Evolutionary conservation across 2,329 filamentous ascomycete species (phyloP).

Genomic region (Ophiostoma pallidulum): DNA sequence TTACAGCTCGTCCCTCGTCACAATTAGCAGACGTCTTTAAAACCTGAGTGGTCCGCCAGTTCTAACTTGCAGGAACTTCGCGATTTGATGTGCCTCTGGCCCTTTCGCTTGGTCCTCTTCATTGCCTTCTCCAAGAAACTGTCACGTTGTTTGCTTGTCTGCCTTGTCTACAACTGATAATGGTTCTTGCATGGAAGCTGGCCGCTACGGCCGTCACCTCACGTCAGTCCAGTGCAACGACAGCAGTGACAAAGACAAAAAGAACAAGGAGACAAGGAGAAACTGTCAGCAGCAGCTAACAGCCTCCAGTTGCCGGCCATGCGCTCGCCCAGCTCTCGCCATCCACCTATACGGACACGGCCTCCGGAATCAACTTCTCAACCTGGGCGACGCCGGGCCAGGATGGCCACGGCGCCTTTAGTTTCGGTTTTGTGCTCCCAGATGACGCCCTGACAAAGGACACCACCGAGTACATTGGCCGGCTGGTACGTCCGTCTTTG

Average conservation of each 20-base stretch:
- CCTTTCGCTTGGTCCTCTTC: no score
- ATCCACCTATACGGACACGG: conserved; percentile 3
- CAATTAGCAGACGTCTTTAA: no score
- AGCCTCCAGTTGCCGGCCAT: background rate
- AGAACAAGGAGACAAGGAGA: no score
- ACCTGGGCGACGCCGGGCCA: conserved; percentile 7
- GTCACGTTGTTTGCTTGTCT: background rate
- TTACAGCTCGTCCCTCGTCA: no score
- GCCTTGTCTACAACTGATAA: background rate
- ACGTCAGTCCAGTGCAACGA: no score
- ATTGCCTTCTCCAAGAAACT: no score
- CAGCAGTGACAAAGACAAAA: no score
- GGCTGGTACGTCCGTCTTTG: conserved; percentile 34
- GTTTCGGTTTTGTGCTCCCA: conserved; percentile 46
- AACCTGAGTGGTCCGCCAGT: no score
- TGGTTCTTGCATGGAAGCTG: background rate
- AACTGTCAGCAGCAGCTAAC: no score
- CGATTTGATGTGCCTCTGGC: conserved; percentile 1
- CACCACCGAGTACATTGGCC: conserved; percentile 49
- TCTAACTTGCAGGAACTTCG: no score
- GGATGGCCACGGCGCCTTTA: conserved; percentile 14
- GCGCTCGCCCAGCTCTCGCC: conserved; percentile 1
- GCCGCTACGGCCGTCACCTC: background rate
- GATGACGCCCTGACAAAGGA: conserved; percentile 35
- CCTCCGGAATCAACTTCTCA: conserved; percentile 13